These are phyloP conservation scores for Helotiales sp. DNA, from an alignment of 2,329 filamentous ascomycete species.

Conservation along the genomic window DNA sequence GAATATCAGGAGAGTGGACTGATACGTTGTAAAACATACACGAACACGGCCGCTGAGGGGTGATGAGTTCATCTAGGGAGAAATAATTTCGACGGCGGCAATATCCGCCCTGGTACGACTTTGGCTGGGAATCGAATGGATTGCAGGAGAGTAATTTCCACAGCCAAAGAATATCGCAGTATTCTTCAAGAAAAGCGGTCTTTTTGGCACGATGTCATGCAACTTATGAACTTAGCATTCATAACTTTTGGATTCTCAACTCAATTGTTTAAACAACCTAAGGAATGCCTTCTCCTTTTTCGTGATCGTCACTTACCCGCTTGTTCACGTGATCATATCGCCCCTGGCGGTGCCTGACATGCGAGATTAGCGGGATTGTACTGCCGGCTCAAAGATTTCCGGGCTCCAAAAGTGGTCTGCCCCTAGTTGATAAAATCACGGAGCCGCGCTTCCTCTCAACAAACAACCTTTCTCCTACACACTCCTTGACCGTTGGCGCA, in stretches of 20 bases:
- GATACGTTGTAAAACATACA: constrained; percentile 1
- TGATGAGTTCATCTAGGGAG: neutral
- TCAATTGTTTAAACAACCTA: too few species aligned
- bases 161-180: neutral
- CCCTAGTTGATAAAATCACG: constrained; percentile 10
- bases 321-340: neutral
- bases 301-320: neutral
- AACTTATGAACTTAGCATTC: neutral
- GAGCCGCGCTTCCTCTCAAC: constrained; percentile 8
- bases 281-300: neutral
- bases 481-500: constrained; percentile 4
- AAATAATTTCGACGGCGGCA: constrained; percentile 13
- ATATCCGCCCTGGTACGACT: constrained; percentile 15
- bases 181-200: neutral
- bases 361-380: neutral
- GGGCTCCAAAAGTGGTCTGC: constrained; percentile 3
- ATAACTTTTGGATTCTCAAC: neutral
- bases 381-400: constrained; percentile 11
- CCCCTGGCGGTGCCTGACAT: too few species aligned
- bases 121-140: neutral
- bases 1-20: constrained; percentile 12
- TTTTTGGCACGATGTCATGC: neutral
- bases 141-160: neutral
- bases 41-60: constrained; percentile 9
- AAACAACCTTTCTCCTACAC: constrained; percentile 5